Base-by-base conservation (phyloP, 768 basidiomycete genomes). In the Sarcodon sp. region DNA sequence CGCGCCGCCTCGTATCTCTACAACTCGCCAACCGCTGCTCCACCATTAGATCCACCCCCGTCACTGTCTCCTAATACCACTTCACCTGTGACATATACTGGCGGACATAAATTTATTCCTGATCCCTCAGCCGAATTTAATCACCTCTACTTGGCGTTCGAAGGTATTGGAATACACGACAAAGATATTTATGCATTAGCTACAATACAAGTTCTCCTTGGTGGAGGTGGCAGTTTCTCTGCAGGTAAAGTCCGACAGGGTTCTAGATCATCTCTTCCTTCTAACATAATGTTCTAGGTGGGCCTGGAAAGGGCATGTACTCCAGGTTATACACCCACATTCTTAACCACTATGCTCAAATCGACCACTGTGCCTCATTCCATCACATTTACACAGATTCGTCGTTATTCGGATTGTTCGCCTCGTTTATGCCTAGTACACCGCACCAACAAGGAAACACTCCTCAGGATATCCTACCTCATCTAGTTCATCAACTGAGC, bases 281-380 rank as follows among this genome's bases (percentile, higher is more conserved):
- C 36, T 47, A 33, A 45, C 46, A 45, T 48, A 47, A 55, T 46
- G 35, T 45, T 46, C 18, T 56, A 76, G 91, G 94, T 53, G 94
- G 94, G 3, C 94, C 94, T 2, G 94, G 94, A 12, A 98, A 98
- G 69, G 94, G 94, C 57, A 98, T 98, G 94, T 98, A 96, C 72
- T 91, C 92, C 33, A 83, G 94, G 21, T 68, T 97, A 31, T 97
- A 98, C 69, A 94, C 91, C 8, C 82, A 91, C 60, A 90, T 98
- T 57, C 80, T 98, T 50, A 97, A 98, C 63, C 85, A 88, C 59
- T 88, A 91, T 69, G 78, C 90, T 45, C 82, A 88, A 59, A 77
- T 98, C 57, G 94, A 98, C 63, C 89, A 92, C 63, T 97, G 93
- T 63, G 83, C 87, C 7, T 84, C 89, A 15, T 97, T 96, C 82